phyloP scores from a whole-genome alignment of 1,284 basidiomycete genomes.

The Peniophora sp. region DNA sequence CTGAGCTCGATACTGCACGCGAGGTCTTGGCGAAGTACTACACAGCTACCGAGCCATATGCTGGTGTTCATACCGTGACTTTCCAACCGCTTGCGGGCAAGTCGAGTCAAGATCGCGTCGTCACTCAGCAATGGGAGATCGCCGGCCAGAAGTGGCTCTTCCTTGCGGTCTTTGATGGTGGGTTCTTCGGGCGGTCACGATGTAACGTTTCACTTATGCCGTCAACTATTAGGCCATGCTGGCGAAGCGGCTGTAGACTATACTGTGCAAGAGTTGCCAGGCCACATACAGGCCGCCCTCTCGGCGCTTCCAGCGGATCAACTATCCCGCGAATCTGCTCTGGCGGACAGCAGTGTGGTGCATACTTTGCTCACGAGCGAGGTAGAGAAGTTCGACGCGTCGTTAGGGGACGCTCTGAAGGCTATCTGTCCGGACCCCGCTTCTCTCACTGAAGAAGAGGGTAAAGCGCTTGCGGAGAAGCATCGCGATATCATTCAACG shows the following conservation, averaged over 20 bases:
- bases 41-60: neutral
- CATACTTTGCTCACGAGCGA: neutral
- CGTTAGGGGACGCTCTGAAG: neutral
- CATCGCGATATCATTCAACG: neutral
- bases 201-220: neutral
- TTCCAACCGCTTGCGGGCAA: neutral
- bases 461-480: neutral
- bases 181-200: neutral
- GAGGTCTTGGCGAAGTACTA: neutral
- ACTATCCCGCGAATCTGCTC: neutral
- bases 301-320: neutral
- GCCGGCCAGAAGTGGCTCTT: neutral
- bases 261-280: neutral
- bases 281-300: neutral
- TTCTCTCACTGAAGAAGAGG: neutral
- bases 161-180: neutral
- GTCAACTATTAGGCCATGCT: neutral
- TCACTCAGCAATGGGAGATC: neutral
- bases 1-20: neutral
- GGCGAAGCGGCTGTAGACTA: neutral
- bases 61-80: neutral
- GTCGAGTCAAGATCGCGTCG: neutral
- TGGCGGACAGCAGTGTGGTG: neutral
- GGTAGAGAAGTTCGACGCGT: neutral
- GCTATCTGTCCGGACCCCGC: neutral